phyloP scores from a whole-genome alignment of 305 asterid genomes.

The Nicotiana rustica region DNA sequence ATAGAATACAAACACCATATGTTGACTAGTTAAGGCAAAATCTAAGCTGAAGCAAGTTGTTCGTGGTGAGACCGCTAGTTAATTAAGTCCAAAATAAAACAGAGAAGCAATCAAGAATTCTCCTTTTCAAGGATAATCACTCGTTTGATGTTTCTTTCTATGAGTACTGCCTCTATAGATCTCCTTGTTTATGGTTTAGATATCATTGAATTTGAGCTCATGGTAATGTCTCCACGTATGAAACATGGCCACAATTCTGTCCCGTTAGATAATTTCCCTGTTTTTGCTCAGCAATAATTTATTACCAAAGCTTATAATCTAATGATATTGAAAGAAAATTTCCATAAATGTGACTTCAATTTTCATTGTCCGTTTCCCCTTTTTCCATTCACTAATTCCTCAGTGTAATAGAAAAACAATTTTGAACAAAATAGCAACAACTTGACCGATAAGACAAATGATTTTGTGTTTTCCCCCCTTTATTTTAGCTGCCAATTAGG shows the following conservation, averaged over 20 bases:
- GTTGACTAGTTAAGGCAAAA: conserved; percentile 44
- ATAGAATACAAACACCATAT: not conserved
- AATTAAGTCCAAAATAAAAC: not conserved
- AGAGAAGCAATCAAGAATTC: not conserved
- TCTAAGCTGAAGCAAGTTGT: not conserved
- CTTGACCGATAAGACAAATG: no score
- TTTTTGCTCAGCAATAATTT: not conserved
- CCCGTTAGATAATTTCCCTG: not conserved
- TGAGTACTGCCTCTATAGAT: not conserved
- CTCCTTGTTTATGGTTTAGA: not conserved
- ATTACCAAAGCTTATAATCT: no score
- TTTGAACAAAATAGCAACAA: no score
- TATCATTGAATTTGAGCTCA: not conserved
- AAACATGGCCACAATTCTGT: not conserved
- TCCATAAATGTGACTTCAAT: no score
- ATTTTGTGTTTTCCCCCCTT: not conserved
- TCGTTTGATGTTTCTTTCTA: not conserved
- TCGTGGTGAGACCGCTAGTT: not conserved
- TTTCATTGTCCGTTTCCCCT: no score
- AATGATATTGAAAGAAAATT: no score
- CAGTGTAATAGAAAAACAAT: no score
- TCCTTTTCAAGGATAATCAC: not conserved
- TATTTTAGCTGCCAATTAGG: conserved; percentile 40
- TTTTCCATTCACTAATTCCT: no score
- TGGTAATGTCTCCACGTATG: not conserved